phyloP scores from a whole-genome alignment of 768 basidiomycete species.

The Candolleomyces aberdarensis region DNA sequence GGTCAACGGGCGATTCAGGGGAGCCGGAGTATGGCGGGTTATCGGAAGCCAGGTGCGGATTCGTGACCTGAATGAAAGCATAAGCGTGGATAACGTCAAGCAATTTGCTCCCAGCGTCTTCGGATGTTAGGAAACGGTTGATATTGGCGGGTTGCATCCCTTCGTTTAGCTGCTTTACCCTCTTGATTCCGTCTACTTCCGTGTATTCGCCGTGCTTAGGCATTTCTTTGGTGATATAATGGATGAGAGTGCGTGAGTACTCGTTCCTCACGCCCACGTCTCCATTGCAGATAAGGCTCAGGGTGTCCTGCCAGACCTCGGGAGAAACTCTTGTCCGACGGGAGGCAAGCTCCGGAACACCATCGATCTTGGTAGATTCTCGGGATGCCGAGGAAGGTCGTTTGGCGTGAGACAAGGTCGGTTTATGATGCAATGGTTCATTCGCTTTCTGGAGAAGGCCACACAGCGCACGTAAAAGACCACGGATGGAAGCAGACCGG shows the following conservation, averaged over 20 bases:
- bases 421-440: slow-evolving; percentile 31
- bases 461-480: slow-evolving; percentile 63
- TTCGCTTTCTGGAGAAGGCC: slow-evolving; percentile 70
- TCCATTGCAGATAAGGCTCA: slow-evolving; percentile 78
- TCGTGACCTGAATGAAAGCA: slow-evolving; percentile 67
- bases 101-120: slow-evolving; percentile 66
- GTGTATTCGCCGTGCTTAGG: slow-evolving; percentile 53
- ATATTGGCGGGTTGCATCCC: slow-evolving; percentile 47
- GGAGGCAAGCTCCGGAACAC: slow-evolving; percentile 33
- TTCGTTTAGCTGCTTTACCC: slow-evolving; percentile 43
- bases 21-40: slow-evolving; percentile 39
- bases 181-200: slow-evolving; percentile 45
- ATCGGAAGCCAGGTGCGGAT: slow-evolving; percentile 19
- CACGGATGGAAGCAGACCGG: slow-evolving; percentile 66
- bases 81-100: slow-evolving; percentile 81
- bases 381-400: background rate
- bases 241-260: slow-evolving; percentile 69
- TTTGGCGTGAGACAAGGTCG: background rate
- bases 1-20: background rate
- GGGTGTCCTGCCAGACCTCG: slow-evolving; percentile 89
- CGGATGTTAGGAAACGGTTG: slow-evolving; percentile 47
- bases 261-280: slow-evolving; percentile 77
- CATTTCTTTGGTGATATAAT: slow-evolving; percentile 77
- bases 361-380: background rate
- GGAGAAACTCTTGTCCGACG: slow-evolving; percentile 68